Conservation (phyloP, 805 yeast genomes). For the Groenewaldozyma tartarivorans region DNA sequence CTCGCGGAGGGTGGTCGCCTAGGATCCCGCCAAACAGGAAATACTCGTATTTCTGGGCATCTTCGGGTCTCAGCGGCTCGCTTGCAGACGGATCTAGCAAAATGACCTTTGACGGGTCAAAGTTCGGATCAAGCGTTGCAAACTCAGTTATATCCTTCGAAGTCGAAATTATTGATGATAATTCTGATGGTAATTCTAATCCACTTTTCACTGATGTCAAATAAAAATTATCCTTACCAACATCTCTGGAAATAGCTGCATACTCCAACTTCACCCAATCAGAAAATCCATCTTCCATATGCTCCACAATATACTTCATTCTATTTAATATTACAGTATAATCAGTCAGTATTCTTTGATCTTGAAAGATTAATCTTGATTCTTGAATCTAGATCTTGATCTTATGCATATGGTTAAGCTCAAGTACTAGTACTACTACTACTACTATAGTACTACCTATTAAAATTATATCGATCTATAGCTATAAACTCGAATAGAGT, state of each 20-base stretch:
- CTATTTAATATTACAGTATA: no score
- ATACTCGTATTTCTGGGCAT: constrained; percentile 59
- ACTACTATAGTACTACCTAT: no score
- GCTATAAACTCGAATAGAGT: no score
- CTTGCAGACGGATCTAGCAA: constrained; percentile 83
- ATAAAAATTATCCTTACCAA: constrained; percentile 66
- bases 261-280: constrained; percentile 93
- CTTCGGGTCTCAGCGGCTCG: constrained; percentile 63
- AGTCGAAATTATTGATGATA: constrained; percentile 76
- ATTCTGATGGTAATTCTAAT: constrained; percentile 58
- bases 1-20: constrained; percentile 82
- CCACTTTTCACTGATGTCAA: constrained; percentile 65
- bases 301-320: constrained; percentile 82
- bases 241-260: constrained; percentile 68
- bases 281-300: constrained; percentile 95
- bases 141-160: constrained; percentile 47
- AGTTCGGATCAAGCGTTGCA: constrained; percentile 27
- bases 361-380: no score
- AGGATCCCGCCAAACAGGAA: constrained; percentile 94
- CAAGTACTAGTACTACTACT: no score
- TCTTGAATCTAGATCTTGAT: no score
- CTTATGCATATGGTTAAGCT: no score
- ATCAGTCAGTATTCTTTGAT: no score
- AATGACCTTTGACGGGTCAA: constrained; percentile 49
- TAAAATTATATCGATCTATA: no score